A percentile compares a stretch with the other conserved stretches of the same genome.
Conservation (phyloP, 805 yeast genomes). For the Candida dajiaensis region DNA sequence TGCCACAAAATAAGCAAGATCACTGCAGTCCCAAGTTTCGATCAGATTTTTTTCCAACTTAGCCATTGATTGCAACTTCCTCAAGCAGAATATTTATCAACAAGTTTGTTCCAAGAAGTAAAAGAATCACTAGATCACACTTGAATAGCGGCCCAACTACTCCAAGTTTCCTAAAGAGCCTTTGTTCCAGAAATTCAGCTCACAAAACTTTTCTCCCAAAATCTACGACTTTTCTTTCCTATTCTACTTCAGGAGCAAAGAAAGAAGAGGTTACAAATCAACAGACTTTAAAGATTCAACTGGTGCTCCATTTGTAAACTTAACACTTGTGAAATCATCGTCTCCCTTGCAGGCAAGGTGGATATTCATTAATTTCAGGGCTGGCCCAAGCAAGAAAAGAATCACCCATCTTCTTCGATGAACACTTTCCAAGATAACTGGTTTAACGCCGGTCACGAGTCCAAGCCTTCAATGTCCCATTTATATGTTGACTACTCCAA, state of each 20-base stretch:
- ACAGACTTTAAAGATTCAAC: background rate
- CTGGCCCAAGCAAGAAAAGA: conserved; percentile 2
- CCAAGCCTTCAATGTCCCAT: conserved; percentile 4
- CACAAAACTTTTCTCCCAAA: background rate
- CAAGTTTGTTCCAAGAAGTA: background rate
- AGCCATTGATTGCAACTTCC: background rate
- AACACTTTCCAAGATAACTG: conserved; percentile 4
- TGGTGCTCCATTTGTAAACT: background rate
- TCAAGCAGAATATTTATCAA: background rate
- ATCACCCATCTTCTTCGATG: background rate
- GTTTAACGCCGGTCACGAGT: conserved; percentile 2
- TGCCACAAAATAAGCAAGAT: background rate
- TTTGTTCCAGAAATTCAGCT: background rate
- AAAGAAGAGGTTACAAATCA: background rate
- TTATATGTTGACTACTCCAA: conserved; percentile 5
- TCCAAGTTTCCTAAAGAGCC: background rate
- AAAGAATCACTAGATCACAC: background rate
- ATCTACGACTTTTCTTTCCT: background rate
- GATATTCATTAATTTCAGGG: conserved; percentile 2
- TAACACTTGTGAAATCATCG: background rate
- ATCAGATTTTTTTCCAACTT: background rate
- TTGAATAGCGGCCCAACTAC: background rate
- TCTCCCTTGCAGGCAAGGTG: conserved; percentile 11
- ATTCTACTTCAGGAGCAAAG: background rate
- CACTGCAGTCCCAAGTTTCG: background rate